Evolutionary conservation across 2,329 filamentous ascomycete species (phyloP), one percentile per base, ranked within the genome.

Genomic region (Hymenoscyphus repandus): DNA sequence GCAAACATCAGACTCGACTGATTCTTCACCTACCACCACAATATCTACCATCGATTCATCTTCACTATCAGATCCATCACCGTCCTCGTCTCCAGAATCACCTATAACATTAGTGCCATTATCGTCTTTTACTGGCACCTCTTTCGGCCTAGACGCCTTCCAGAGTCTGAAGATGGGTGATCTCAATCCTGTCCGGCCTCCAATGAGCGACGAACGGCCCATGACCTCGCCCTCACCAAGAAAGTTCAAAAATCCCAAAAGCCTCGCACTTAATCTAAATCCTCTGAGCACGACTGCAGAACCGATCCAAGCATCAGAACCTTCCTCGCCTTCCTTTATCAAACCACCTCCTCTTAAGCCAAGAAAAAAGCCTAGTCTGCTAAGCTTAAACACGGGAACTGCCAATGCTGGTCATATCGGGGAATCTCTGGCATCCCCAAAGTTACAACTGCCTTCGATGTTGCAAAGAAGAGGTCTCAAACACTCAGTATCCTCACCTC

Each of bases 11-110:
- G 89, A 88, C 57, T 97, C 93, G 1, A 88, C 88, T 38, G 91
- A 96, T 64, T 96, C 92, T 18, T 97, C 92, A 7, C 93, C 93
- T 1, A 97, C 92, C 6, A 96, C 91, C 3, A 96, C 92, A 2
- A 80, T 93, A 45, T 96, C 90, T 5, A 96, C 90, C 17, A 89
- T 92, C 57, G 92, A 96, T 70, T 95, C 91, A 5, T 92, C 90
- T 7, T 88, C 90, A 30, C 77, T 93, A 44, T 91, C 91, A 30
- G 92, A 97, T 62, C 86, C 89, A 6, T 96, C 92, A 5, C 90
- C 93, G 2, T 92, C 86, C 47, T 90, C 91, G 18, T 96, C 92
- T 1, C 92, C 92, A 7, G 91, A 96, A 69, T 96, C 93, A 2
- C 89, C 90, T 1, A 74, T 86, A 49, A 86, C 87, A 50, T 75